phyloP scores from a whole-genome alignment of 495 filamentous ascomycete genomes.

The Lasiosphaeriaceae sp. region DNA sequence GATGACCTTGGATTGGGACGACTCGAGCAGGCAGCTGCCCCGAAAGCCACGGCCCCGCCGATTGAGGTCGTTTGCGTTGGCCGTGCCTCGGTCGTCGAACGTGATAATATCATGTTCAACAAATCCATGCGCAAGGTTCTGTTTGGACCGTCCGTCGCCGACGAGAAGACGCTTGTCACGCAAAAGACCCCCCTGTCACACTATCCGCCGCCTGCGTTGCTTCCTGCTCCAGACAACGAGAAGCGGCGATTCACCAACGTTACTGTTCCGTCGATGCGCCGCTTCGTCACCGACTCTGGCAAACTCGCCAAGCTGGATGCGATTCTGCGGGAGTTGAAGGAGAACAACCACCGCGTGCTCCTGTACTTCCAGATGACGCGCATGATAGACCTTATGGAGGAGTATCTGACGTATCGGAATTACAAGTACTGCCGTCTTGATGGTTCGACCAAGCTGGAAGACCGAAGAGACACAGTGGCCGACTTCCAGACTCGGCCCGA shows the following conservation, averaged over 20 bases:
- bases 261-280: slow-evolving; percentile 93
- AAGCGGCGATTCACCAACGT: slow-evolving; percentile 86
- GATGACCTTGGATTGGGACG: slow-evolving; percentile 63
- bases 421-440: slow-evolving; percentile 98
- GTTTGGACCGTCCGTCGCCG: slow-evolving; percentile 58
- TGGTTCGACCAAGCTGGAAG: slow-evolving; percentile 96
- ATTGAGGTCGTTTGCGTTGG: slow-evolving; percentile 74
- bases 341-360: slow-evolving; percentile 87
- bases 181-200: slow-evolving; percentile 59
- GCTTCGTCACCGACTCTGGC: slow-evolving; percentile 96
- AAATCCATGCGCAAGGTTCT: slow-evolving; percentile 66
- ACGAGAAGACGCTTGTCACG: slow-evolving; percentile 71
- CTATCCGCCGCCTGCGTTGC: slow-evolving; percentile 60
- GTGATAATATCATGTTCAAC: slow-evolving; percentile 76
- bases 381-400: slow-evolving; percentile 99
- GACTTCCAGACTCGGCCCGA: slow-evolving; percentile 92
- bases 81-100: slow-evolving; percentile 61
- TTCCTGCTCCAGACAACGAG: slow-evolving; percentile 72
- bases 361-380: slow-evolving; percentile 99
- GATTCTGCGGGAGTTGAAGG: slow-evolving; percentile 82
- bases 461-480: slow-evolving; percentile 91
- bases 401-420: slow-evolving; percentile 97
- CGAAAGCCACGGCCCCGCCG: slow-evolving; percentile 79
- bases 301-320: slow-evolving; percentile 91
- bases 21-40: slow-evolving; percentile 75